A percentile compares a stretch with the other conserved stretches of the same genome.
These are phyloP conservation scores for Starmera stellimalicola DNA, from an alignment of 1,139 yeast species.

Conservation along the genomic window DNA sequence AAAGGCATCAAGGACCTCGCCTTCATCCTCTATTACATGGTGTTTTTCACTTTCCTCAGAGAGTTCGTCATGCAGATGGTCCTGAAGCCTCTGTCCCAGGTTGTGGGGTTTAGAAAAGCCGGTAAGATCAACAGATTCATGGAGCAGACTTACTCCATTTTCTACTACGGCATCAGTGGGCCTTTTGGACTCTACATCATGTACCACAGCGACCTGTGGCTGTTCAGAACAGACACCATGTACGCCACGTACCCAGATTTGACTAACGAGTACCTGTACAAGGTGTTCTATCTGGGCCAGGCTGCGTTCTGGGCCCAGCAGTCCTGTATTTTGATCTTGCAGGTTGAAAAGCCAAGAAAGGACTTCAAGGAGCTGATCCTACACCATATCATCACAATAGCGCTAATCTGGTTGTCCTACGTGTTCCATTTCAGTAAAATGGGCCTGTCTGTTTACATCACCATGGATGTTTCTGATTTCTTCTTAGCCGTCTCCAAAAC, in stretches of 20 bases:
- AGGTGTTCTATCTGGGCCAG: constrained; percentile 79
- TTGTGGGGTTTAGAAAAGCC: constrained; percentile 42
- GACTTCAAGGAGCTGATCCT: constrained; percentile 85
- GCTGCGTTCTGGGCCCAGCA: constrained; percentile 99
- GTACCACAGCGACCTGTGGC: constrained; percentile 80
- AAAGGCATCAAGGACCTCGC: constrained; percentile 80
- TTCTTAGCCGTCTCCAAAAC: constrained; percentile 79
- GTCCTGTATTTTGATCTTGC: constrained; percentile 69
- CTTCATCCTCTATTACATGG: constrained; percentile 72
- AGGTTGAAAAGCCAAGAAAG: constrained; percentile 89
- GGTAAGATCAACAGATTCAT: constrained; percentile 70
- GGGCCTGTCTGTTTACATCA: constrained; percentile 82
- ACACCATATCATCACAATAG: constrained; percentile 88
- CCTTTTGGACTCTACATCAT: constrained; percentile 87
- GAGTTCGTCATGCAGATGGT: constrained; percentile 84
- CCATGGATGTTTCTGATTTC: constrained; percentile 94
- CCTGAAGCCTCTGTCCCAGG: constrained; percentile 59
- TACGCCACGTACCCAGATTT: constrained; percentile 78
- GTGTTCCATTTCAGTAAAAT: constrained; percentile 94
- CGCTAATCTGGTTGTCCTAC: constrained; percentile 83
- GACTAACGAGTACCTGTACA: constrained; percentile 60
- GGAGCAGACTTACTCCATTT: constrained; percentile 84
- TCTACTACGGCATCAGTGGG: constrained; percentile 75
- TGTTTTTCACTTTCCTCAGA: constrained; percentile 82
- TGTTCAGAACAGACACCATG: constrained; percentile 73